Conservation (phyloP, 2,329 filamentous ascomycete genomes). For the Ciborinia camelliae region DNA sequence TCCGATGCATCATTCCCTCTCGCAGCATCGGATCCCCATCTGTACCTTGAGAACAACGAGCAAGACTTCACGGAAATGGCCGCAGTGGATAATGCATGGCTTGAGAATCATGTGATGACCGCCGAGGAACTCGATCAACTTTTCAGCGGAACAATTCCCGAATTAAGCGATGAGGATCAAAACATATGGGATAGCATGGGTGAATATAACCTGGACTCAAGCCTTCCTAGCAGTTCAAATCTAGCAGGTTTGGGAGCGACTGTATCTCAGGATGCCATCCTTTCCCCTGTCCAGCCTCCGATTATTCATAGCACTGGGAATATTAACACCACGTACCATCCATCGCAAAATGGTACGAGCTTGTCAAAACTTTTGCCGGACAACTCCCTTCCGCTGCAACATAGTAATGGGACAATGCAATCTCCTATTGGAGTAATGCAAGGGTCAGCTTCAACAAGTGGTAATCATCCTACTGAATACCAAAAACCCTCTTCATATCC, state of each 20-base stretch:
- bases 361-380: no score
- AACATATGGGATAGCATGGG: not conserved
- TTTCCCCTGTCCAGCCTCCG: not conserved
- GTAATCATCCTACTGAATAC: not conserved
- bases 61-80: no score
- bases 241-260: not conserved
- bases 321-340: not conserved
- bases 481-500: not conserved
- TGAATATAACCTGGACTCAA: not conserved
- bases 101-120: not conserved
- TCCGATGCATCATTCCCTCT: not conserved
- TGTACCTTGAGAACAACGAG: no score
- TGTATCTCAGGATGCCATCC: not conserved
- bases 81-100: not conserved
- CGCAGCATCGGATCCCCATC: no score
- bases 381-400: no score
- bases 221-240: fast-evolving
- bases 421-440: not conserved
- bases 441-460: not conserved
- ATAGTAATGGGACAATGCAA: not conserved
- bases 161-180: not conserved
- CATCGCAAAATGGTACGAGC: not conserved
- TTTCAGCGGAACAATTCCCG: fast-evolving
- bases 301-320: not conserved
- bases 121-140: not conserved